Conservation (phyloP, 2,329 filamentous ascomycete genomes). For the Nigrograna mackinnonii region DNA sequence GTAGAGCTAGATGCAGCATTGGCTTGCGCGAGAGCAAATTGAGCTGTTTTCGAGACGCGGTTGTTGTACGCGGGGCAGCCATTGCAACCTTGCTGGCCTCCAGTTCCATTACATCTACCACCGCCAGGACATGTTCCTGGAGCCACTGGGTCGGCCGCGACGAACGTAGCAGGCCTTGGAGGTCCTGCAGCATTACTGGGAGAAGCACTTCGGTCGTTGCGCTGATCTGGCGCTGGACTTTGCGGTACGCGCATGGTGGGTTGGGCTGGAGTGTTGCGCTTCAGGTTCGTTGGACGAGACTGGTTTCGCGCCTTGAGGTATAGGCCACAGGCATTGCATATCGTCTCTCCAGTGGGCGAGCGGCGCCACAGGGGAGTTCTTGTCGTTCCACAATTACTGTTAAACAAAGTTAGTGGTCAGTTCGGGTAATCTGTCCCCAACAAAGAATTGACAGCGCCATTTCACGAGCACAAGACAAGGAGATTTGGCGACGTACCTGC, state of each 20-base stretch:
- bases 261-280: conserved; percentile 64
- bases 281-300: conserved; percentile 85
- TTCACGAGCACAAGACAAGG: too few species aligned
- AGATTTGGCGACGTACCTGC: conserved; percentile 60
- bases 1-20: conserved; percentile 27
- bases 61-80: conserved; percentile 99
- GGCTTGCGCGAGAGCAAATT: conserved; percentile 61
- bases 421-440: too few species aligned
- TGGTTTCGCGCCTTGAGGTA: conserved; percentile 95
- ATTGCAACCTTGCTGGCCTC: conserved; percentile 90
- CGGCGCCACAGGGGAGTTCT: conserved; percentile 93
- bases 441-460: too few species aligned
- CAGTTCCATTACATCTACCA: conserved; percentile 93
- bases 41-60: conserved; percentile 83
- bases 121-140: conserved; percentile 94
- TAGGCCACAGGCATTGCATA: conserved; percentile 96
- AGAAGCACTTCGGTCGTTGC: conserved; percentile 43
- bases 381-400: conserved; percentile 92
- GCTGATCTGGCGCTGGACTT: conserved; percentile 44
- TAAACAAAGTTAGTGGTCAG: too few species aligned
- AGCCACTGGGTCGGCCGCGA: conserved; percentile 73
- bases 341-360: conserved; percentile 89
- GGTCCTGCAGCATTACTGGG: conserved; percentile 42
- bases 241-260: conserved; percentile 33
- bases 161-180: conserved; percentile 66